Base-by-base conservation (phyloP, 2,329 filamentous ascomycete genomes). In the Teratosphaeria gauchensis region DNA sequence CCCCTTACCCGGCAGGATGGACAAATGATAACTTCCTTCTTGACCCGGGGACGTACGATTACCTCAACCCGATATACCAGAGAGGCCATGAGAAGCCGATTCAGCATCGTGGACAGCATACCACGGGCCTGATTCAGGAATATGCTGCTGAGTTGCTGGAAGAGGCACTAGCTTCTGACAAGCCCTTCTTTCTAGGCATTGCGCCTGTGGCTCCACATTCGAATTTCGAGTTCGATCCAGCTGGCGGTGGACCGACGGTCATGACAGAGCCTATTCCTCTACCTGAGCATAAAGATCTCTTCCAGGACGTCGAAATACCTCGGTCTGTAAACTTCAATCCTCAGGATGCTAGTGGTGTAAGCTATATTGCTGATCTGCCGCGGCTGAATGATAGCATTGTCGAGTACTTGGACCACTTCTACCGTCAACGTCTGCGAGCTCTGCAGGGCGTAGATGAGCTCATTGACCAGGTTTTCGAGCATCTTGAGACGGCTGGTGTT, bases 131-230 rank as follows among this genome's bases (percentile, higher is more conserved):
- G 6, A 76, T 88, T 14, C 78, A 82, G 0, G 67, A 80, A 3
- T 84, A 85, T 61, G 80, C 85, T 0, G 74, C 81, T 6, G 82
- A 78, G 0, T 83, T 89, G 52, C 71, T 90, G 0, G 78, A 84
- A 2, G 81, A 87, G 55, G 87, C 82, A 0, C 74, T 85, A 2
- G 68, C 73, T 0, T 73, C 76, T 0, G 71, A 76, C 0, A 75
- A 78, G 16, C 87, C 87, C 0, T 90, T 89, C 72, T 89, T 90
- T 67, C 69, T 90, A 3, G 80, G 79, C 0, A 76, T 88, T 8
- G 83, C 86, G 0, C 87, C 87, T 0, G 78, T 86, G 5, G 86
- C 83, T 0, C 87, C 87, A 0, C 87, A 90, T 64, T 79, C 80
- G 24, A 83, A 85, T 60, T 74, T 80, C 3, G 67, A 78, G 51